Evolutionary conservation across 2,329 filamentous ascomycete genomes (phyloP), one percentile per base, ranked within the genome.

Genomic region (Neobulgaria alba): DNA sequence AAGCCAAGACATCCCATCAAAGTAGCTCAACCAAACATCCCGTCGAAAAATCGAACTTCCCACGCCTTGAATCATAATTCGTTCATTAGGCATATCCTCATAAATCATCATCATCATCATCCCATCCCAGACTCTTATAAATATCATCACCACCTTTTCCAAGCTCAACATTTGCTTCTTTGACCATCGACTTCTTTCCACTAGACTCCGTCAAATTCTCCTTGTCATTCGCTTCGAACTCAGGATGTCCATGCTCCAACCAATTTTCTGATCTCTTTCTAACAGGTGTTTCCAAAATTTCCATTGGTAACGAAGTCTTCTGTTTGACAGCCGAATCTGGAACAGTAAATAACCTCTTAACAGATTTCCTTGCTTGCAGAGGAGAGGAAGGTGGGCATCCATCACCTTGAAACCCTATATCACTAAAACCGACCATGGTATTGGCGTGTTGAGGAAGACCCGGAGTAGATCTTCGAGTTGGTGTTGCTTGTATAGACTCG

Each of bases 51-150:
- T n/a, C n/a, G n/a, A n/a, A n/a, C n/a, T n/a, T n/a, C n/a, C n/a
- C n/a, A n/a, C n/a, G n/a, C n/a, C n/a, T n/a, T n/a, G n/a, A n/a
- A n/a, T n/a, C n/a, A n/a, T n/a, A n/a, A n/a, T n/a, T n/a, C n/a
- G n/a, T n/a, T n/a, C n/a, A n/a, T n/a, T n/a, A n/a, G n/a, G n/a
- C n/a, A 42, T 17, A 33, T 17, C 30, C 14, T 33, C 30, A 14
- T 29, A 15, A 10, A 35, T 36, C 14, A n/a, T 61, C 58, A 51
- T 60, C 48, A 39, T 19, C 39, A 41, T 58, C 57, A 50, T 61
- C 57, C 61, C 61, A 64, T 37, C 61, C 61, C 19, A 64, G 49
- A 5, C 47, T 41, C 39, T 59, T 53, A 45, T 63, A 64, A 26
- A 64, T 60, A 29, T 53, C 57, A 9, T 54, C 41, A 21, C 54